phyloP scores from a whole-genome alignment of 2,329 filamentous ascomycete species.

The Rhynchosporium secalis region DNA sequence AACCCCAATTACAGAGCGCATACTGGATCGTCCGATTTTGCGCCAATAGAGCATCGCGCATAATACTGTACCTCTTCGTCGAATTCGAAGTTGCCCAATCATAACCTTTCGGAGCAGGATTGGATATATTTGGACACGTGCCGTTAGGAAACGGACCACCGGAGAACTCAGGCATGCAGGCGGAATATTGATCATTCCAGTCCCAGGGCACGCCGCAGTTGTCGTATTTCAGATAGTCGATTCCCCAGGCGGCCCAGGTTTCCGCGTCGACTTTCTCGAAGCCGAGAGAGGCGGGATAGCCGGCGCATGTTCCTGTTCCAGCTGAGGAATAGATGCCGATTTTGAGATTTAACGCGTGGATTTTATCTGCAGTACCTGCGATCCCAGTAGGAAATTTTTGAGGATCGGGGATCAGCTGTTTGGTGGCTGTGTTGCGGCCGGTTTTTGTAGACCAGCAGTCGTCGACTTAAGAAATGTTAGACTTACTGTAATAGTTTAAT shows the following conservation, averaged over 20 bases:
- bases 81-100: conserved; percentile 51
- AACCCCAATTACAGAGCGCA: conserved; percentile 55
- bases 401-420: conserved; percentile 49
- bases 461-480: conserved; percentile 44
- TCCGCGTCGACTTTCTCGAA: conserved; percentile 58
- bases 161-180: conserved; percentile 44
- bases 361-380: conserved; percentile 50
- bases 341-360: conserved; percentile 60
- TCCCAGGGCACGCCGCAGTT: conserved; percentile 50
- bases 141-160: conserved; percentile 40
- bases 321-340: conserved; percentile 63
- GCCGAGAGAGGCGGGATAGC: conserved; percentile 51
- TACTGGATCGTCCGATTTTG: conserved; percentile 51
- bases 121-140: conserved; percentile 42
- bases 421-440: conserved; percentile 45
- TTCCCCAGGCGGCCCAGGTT: conserved; percentile 57
- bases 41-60: conserved; percentile 52
- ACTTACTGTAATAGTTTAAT: no score
- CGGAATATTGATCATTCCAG: conserved; percentile 43
- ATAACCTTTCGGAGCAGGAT: conserved; percentile 48
- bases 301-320: conserved; percentile 40
- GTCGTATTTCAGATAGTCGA: conserved; percentile 62
- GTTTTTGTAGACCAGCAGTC: conserved; percentile 59
- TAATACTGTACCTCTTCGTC: conserved; percentile 45
- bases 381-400: conserved; percentile 60